Base-by-base conservation (phyloP, 768 basidiomycete genomes). In the Tricholoma bakamatsutake region DNA sequence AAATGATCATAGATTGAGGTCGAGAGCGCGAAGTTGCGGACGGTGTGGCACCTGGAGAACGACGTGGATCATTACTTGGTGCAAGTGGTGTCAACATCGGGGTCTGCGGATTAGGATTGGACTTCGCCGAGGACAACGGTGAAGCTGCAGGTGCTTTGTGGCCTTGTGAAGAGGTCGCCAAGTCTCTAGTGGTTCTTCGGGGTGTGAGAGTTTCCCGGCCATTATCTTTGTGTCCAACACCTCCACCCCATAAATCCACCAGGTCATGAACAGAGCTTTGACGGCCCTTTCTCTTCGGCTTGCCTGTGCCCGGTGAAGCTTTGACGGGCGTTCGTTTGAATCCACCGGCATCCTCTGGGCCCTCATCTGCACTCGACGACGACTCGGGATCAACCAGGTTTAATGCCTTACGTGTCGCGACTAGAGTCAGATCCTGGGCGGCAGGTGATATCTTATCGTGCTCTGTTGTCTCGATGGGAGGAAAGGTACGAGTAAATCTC, bases 251-350 rank as follows among this genome's bases (percentile, higher is more conserved):
- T 28, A 92, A 67, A 66, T 88, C 87, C 28, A 92, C 87, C 54
- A 92, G 66, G 63, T 93, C 87, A 63, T 93, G 89, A 21, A 92
- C 89, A 11, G 91, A 92, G 62, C 83, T 86, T 73, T 92, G 88
- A 59, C 90, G 52, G n/a, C 52, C 52, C 28, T 53, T 73, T 39
- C 80, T 75, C 61, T 82, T 83, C 42, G 55, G 59, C 5, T 71
- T 67, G 61, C 69, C 77, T 40, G 70, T 64, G 50, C 67, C 60
- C 57, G 64, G 64, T 15, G 65, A 60, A 31, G 61, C 56, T 50
- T 55, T 59, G 45, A 62, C 67, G 56, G 67, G 54, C 48, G 62
- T 62, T 24, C 66, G 62, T 17, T 56, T 61, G 51, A 66, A 59
- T 33, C 71, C 67, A 49, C 59, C 64, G 12, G 69, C 71, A 53